A percentile compares a stretch with the other conserved stretches of the same genome.
These are phyloP conservation scores for Volvariella surrecta DNA, from an alignment of 1,284 basidiomycete genomes.

Conservation along the genomic window DNA sequence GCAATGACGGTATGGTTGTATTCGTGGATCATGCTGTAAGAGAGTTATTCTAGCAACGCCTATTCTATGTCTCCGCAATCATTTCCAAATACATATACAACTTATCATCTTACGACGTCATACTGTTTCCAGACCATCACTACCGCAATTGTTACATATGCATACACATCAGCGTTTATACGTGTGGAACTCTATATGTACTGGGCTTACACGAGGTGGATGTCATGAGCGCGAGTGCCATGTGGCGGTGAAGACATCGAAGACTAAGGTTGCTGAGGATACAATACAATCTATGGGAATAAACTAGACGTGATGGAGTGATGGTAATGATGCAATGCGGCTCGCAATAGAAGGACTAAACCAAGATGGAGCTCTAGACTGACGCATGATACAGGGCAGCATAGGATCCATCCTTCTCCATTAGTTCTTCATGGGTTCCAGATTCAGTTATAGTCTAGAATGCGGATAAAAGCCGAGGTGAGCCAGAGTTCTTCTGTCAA, in stretches of 20 bases:
- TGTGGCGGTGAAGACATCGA: not conserved
- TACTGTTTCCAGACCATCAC: too few relatives aligned
- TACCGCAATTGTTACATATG: too few relatives aligned
- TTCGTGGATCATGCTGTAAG: slow-evolving; percentile 55
- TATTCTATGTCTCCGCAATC: slow-evolving; percentile 9
- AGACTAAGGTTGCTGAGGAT: not conserved
- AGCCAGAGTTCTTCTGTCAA: too few relatives aligned
- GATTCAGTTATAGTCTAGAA: slow-evolving; percentile 69
- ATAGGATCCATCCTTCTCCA: slow-evolving; percentile 54
- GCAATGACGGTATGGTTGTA: slow-evolving; percentile 45
- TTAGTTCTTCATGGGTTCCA: slow-evolving; percentile 69
- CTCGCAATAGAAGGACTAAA: too few relatives aligned
- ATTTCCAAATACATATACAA: slow-evolving; percentile 1
- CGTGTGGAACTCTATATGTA: too few relatives aligned
- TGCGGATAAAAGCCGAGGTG: slow-evolving; percentile 8
- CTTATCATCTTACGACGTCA: too few relatives aligned
- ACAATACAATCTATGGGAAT: slow-evolving; percentile 4
- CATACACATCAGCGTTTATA: too few relatives aligned
- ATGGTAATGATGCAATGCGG: too few relatives aligned
- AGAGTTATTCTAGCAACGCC: slow-evolving; percentile 27
- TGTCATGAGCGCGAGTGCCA: too few relatives aligned
- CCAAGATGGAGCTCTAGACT: slow-evolving; percentile 26
- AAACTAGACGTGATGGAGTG: too few relatives aligned
- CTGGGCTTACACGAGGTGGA: too few relatives aligned
- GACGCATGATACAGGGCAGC: slow-evolving; percentile 65